Evolutionary conservation across 2,329 filamentous ascomycete species (phyloP), one percentile per base, ranked within the genome.

Genomic region (Aureobasidium sp.): DNA sequence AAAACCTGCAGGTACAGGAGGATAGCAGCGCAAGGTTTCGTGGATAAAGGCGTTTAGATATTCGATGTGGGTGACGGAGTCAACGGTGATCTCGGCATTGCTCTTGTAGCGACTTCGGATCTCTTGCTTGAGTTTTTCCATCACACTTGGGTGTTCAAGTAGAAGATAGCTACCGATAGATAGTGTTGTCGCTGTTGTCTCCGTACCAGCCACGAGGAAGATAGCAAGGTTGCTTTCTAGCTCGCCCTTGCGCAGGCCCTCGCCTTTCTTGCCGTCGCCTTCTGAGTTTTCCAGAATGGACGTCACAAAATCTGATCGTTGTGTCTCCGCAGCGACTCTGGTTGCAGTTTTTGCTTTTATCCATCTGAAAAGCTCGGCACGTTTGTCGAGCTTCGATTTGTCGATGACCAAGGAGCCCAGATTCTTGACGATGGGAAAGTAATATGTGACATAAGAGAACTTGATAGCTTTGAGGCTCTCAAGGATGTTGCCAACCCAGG

Each of bases 181-280:
- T 17, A 81, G 69, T 2, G 77, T 68, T 0, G 78, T 79, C 0
- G 79, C 77, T 0, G 78, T 80, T 5, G 79, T 82, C 65, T 82
- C 79, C 3, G 76, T 77, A 4, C 79, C 79, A 6, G 78, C 79
- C 15, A 40, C 42, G 17, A 58, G 45, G 43, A 58, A 58, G 4
- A 58, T 7, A 33, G 23, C 33, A 23, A 58, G 7, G n/a, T 58
- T 58, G 4, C 29, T 38, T 7, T 47, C 43, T 21, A 58, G 2
- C 43, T 58, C 55, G 23, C 55, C 55, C 3, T 47, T 10, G 10
- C 55, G 55, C 21, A 58, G 3, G 23, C 27, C 55, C 8, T 40
- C 43, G 15, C 42, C 31, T 31, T 70, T 67, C 64, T 71, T 4
- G 64, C 61, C 40, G 11, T 57, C 47, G 2, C 42, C 23, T 58